Evolutionary conservation across 2,329 filamentous ascomycete genomes (phyloP), one percentile per base, ranked within the genome.

Genomic region (Talaromyces atroroseus): DNA sequence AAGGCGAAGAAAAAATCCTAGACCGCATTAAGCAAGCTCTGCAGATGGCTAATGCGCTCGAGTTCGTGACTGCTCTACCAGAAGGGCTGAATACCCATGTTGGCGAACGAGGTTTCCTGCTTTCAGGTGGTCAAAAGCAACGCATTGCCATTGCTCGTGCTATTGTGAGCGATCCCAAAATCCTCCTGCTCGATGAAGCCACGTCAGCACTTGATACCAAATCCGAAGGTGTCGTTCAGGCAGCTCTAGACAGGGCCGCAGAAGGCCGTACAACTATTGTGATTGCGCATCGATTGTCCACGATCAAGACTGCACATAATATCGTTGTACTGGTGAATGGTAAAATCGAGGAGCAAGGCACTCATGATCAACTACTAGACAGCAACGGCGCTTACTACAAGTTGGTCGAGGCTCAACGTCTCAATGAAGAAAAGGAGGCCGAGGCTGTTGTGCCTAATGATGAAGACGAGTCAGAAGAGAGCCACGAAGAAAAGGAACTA

Each of bases 91-190:
- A 96, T 62, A 97, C 94, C 0, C 86, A 95, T 62, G 92, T 97
- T n/a, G 94, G 94, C 56, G 91, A 97, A 72, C 87, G 92, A 60
- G 94, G 94, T 10, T 95, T 96, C 69, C 76, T 96, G 52, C 80
- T 99, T 8, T 95, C 90, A 55, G 94, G 94, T 70, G 94, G 94
- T 36, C 94, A 99, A 74, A 96, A 96, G 72, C 94, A 97, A 74
- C 89, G 94, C 64, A 95, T 97, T 67, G 92, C 92, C 12, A 96
- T 97, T 71, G 91, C 92, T 7, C 82, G 91, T 66, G 92, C 92
- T 40, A 83, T 96, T 56, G 90, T 96, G 29, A 92, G 88, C 18
- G 89, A 96, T 64, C 92, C 92, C 0, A 95, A 92, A 76, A 86
- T 99, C 65, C 80, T 99, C 1, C 81, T 99, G 0, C 85, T 99